These are phyloP conservation scores for Houttuynia cordata DNA, from an alignment of 164 flowering plant species.

Conservation along the genomic window DNA sequence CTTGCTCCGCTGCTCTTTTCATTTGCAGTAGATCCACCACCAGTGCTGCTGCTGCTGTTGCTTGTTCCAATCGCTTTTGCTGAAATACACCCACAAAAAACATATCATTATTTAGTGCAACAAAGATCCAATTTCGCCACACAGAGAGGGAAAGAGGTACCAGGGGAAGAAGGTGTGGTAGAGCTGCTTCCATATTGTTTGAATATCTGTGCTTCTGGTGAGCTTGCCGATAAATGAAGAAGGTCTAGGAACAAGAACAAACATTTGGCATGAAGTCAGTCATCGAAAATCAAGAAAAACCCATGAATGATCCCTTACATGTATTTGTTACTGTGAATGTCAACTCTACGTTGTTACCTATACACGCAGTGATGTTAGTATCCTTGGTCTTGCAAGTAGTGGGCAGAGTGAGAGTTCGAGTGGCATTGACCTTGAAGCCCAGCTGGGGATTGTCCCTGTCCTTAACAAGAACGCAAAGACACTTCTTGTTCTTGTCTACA, in stretches of 20 bases:
- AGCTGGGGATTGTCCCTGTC: slow-evolving; percentile 56
- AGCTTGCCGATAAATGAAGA: background rate
- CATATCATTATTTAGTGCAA: background rate
- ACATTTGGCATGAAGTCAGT: background rate
- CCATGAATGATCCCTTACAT: background rate
- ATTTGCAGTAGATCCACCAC: too few species aligned
- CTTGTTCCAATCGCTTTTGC: background rate
- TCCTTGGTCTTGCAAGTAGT: slow-evolving; percentile 7
- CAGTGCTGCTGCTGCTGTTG: background rate
- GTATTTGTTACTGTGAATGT: background rate
- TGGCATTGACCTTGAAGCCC: slow-evolving; percentile 55
- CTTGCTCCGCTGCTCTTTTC: background rate
- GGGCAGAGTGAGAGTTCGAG: slow-evolving; percentile 50
- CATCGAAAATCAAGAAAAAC: background rate
- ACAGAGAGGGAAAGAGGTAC: background rate
- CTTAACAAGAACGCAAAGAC: slow-evolving; percentile 58
- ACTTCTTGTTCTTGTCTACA: slow-evolving; percentile 41
- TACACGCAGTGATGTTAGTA: background rate
- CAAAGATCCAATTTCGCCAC: background rate
- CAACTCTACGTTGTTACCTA: slow-evolving; percentile 4
- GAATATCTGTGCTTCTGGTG: slow-evolving; percentile 1
- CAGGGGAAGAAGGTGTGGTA: background rate
- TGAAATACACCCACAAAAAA: background rate
- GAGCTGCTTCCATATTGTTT: background rate
- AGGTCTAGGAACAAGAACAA: background rate